A percentile compares a stretch with the other conserved stretches of the same genome.
These are phyloP conservation scores for Lentinula detonsa DNA, from an alignment of 768 basidiomycete species.

Conservation along the genomic window DNA sequence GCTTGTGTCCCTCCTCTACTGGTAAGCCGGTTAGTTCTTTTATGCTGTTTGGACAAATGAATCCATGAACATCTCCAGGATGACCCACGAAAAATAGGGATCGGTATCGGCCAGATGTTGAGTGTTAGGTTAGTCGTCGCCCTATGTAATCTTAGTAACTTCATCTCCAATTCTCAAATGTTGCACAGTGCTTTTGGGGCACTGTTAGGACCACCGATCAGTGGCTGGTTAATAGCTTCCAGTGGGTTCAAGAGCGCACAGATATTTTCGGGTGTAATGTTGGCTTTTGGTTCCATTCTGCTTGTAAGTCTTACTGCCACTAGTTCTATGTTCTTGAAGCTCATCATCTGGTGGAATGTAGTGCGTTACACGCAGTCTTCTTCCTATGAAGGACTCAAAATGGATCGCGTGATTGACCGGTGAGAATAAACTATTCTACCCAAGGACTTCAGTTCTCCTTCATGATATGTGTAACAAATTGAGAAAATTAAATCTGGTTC, in stretches of 20 bases:
- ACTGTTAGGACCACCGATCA: constrained; percentile 11
- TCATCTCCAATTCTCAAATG: neutral
- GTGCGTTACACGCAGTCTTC: neutral
- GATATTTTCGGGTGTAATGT: constrained; percentile 13
- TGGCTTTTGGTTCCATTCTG: constrained; percentile 3
- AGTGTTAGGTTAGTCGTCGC: constrained; percentile 9
- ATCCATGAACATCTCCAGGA: neutral
- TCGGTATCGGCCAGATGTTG: constrained; percentile 12
- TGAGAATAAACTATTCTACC: too few species aligned
- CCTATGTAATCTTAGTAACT: neutral
- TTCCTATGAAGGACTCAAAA: neutral
- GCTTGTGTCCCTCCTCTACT: constrained; percentile 13
- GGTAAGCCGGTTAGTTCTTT: neutral
- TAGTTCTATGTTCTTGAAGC: neutral
- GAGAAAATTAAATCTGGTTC: too few species aligned
- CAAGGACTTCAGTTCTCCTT: too few species aligned
- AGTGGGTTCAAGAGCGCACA: constrained; percentile 12
- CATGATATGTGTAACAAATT: too few species aligned
- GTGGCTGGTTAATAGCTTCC: constrained; percentile 11
- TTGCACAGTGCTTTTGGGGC: neutral
- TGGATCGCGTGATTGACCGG: too few species aligned
- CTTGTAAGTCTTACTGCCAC: neutral
- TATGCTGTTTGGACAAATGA: too few species aligned
- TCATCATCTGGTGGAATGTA: neutral
- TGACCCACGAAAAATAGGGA: constrained; percentile 13